Evolutionary conservation across 371 early-diverging fungal species (phyloP), one percentile per base, ranked within the genome.

Genomic region (Caulochytrium protostelioides): DNA sequence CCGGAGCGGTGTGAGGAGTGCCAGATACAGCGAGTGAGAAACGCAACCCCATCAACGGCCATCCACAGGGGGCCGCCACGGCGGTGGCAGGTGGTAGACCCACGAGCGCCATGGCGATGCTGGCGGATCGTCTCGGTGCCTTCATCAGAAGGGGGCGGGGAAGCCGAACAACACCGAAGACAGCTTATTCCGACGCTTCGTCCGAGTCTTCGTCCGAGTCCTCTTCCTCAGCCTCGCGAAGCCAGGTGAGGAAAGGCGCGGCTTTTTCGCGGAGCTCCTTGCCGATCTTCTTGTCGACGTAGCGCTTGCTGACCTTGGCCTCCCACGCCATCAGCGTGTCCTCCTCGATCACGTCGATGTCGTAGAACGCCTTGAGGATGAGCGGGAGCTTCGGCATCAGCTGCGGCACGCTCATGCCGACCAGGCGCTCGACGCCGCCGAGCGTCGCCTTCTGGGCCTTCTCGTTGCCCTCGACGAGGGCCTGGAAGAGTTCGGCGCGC

Each of bases 401-500:
- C 17, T 65, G 67, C 37, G 70, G 63, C 49, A 75, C 58, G 5
- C 51, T 56, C 20, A 72, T 55, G 28, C 72, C 74, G 22, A 90
- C 64, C 15, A 89, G 62, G 35, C 84, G 73, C 54, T 91, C 95
- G 42, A 92, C 63, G 19, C 90, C 90, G 46, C 91, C 92, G 6
- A 94, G 54, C 18, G 85, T 51, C 6, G 76, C 76, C 54, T 76
- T 79, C 57, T 87, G 89, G 37, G 68, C 66, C 61, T 87, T 89
- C 41, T 84, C 83, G 34, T 10, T 5, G 20, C 32, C 35, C 37
- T 43, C 50, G 34, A 79, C 65, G 46, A 89, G 83, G 46, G 52
- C 49, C 34, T 40, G 36, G 32, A 91, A 54, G 33, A 89, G 54
- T 21, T 60, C 49, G 19, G 59, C 60, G 46, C 76, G 74, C 47